These are phyloP conservation scores for Vanderwaltozyma verrucispora DNA, from an alignment of 805 yeast species.

Conservation along the genomic window DNA sequence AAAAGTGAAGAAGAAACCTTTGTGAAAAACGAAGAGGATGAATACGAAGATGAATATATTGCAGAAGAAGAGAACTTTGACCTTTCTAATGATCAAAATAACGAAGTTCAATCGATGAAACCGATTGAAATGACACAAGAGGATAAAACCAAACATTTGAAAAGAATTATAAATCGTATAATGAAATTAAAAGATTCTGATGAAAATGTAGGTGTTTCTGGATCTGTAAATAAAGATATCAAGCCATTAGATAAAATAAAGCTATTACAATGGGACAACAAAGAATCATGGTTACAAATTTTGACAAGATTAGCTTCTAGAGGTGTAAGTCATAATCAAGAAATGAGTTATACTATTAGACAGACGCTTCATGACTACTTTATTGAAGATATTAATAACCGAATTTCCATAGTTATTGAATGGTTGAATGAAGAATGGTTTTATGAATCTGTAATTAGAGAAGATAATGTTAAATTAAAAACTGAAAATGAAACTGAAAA, in stretches of 20 bases:
- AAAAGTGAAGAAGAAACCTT: constrained; percentile 7
- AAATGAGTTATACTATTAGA: constrained; percentile 52
- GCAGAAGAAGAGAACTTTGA: constrained; percentile 29
- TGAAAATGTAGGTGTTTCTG: constrained; percentile 8
- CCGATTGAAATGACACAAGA: constrained; percentile 44
- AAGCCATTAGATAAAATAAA: constrained; percentile 17
- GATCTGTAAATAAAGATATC: constrained; percentile 11
- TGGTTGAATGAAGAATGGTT: constrained; percentile 98
- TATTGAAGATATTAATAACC: constrained; percentile 56
- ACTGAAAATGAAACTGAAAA: constrained; percentile 9
- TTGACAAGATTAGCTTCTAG: constrained; percentile 73
- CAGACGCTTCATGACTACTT: constrained; percentile 63
- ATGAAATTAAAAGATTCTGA: constrained; percentile 10
- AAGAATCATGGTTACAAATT: constrained; percentile 66
- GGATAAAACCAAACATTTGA: constrained; percentile 48
- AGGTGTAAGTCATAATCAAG: constrained; percentile 44
- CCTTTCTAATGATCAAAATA: constrained; percentile 3
- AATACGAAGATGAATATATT: constrained; percentile 24
- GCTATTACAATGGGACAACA: constrained; percentile 44
- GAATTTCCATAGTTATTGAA: constrained; percentile 68
- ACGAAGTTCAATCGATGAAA: constrained; percentile 7
- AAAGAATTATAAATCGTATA: constrained; percentile 8
- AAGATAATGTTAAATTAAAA: too few relatives aligned
- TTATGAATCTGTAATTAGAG: constrained; percentile 32
- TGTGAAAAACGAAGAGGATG: constrained; percentile 17